Evolutionary conservation across 75 land plant species (phyloP), one percentile per base, ranked within the genome.

Genomic region (Cunninghamia lanceolata): DNA sequence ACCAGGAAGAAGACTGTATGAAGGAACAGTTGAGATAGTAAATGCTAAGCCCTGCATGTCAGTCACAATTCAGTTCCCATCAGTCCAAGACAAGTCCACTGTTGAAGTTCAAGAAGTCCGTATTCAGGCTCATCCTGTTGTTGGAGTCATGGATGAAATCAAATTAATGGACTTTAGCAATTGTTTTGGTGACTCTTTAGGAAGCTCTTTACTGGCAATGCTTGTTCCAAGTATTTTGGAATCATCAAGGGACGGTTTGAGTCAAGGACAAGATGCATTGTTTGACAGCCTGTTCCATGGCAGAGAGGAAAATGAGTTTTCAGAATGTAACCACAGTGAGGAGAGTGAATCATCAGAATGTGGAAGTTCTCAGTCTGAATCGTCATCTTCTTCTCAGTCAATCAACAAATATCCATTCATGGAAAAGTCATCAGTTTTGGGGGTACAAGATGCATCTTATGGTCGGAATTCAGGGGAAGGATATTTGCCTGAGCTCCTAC

Each of bases 201-300:
- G 50, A 80, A 32, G 46, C 13, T 80, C 82, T 80, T n/a, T 80
- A 80, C 32, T 80, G 45, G 82, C 32, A 80, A 40, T 43, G 82
- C 82, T 80, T 80, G 82, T 25, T 80, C 46, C 82, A 43, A 43
- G 82, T 43, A 43, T 80, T 80, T 80, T 80, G n/a, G 46, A 80
- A 40, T 42, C 40, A 8, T 80, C 82, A 43, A 43, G 30, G 46
- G 82, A n/a, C 28, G 82, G 50, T 2, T 42, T 25, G n/a, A 43
- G 82, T 80, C 82, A 45, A 77, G 36, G 80, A 38, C 80, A 5
- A 43, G 82, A 80, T 25, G 13, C 46, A n/a, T 43, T 80, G 21
- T 79, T 80, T 80, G 50, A 28, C 9, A 43, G 82, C 3, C 82
- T 25, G 19, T 80, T 80, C 82, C n/a, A 80, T 80, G 82, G 2